Conservation (phyloP, 352 stramenopile species). For the Thalassiosira livingstoniorum region DNA sequence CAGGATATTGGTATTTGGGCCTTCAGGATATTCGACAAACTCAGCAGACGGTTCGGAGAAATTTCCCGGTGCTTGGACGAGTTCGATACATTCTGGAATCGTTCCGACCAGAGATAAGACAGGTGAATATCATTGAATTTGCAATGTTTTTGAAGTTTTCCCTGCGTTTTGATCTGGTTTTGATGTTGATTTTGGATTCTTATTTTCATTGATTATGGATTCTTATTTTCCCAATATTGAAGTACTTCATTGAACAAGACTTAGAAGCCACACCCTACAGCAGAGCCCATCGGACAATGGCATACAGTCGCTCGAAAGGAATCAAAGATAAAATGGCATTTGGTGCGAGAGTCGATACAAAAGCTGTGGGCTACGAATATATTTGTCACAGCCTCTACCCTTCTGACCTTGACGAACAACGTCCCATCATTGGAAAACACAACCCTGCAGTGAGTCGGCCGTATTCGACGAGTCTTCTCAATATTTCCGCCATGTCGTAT, state of each 20-base stretch:
- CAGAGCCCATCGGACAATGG: slow-evolving; percentile 70
- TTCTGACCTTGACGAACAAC: slow-evolving; percentile 48
- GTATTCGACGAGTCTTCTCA: slow-evolving; percentile 82
- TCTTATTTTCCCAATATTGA: too few relatives aligned
- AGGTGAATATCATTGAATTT: too few relatives aligned
- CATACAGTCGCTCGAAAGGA: slow-evolving; percentile 82
- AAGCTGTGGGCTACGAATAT: slow-evolving; percentile 82
- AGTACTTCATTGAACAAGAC: slow-evolving; percentile 86
- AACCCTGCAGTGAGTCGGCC: slow-evolving; percentile 69
- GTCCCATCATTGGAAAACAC: slow-evolving; percentile 65
- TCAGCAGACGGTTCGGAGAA: slow-evolving; percentile 78
- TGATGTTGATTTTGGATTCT: too few relatives aligned
- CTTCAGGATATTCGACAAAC: slow-evolving; percentile 80
- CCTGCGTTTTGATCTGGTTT: too few relatives aligned
- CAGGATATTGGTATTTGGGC: slow-evolving; percentile 80
- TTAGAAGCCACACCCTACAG: slow-evolving; percentile 78
- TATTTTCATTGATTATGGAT: too few relatives aligned
- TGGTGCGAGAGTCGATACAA: slow-evolving; percentile 75
- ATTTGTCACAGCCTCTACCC: slow-evolving; percentile 83
- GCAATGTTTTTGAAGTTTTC: too few relatives aligned
- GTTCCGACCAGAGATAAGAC: slow-evolving; percentile 72
- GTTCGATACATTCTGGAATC: slow-evolving; percentile 84
- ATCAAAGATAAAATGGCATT: slow-evolving; percentile 79
- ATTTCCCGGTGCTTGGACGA: slow-evolving; percentile 86
- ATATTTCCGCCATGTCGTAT: slow-evolving; percentile 87